phyloP scores from a whole-genome alignment of 768 basidiomycete genomes.

The Trametes sanguinea region DNA sequence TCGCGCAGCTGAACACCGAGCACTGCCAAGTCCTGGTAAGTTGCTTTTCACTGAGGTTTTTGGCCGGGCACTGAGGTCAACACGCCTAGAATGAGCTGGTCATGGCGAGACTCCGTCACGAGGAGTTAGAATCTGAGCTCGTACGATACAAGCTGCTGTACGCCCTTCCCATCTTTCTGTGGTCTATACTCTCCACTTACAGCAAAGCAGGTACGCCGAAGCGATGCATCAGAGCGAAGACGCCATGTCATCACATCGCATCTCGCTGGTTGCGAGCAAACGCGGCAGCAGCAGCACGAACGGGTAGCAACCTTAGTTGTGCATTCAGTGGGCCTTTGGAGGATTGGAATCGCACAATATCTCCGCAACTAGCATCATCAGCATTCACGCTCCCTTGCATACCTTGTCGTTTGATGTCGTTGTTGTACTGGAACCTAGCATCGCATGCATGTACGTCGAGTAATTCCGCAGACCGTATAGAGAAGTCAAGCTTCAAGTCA shows the following conservation, averaged over 20 bases:
- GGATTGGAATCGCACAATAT: neutral
- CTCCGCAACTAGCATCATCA: neutral
- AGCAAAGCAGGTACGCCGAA: slow-evolving; percentile 51
- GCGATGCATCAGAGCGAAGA: slow-evolving; percentile 55
- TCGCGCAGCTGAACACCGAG: slow-evolving; percentile 80
- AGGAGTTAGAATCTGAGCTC: slow-evolving; percentile 91
- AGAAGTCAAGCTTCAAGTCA: no score
- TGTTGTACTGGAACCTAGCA: slow-evolving; percentile 16
- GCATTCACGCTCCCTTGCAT: neutral
- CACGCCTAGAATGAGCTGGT: slow-evolving; percentile 80
- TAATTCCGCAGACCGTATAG: slow-evolving; percentile 5
- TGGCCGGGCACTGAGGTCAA: neutral
- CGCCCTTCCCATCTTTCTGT: slow-evolving; percentile 33
- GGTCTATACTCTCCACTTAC: neutral
- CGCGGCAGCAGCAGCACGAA: slow-evolving; percentile 31
- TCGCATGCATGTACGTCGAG: slow-evolving; percentile 20
- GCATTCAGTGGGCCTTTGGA: neutral
- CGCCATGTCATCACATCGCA: slow-evolving; percentile 45
- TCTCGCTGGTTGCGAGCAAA: slow-evolving; percentile 36
- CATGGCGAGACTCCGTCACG: slow-evolving; percentile 81
- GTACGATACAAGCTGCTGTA: slow-evolving; percentile 93
- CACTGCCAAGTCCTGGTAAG: slow-evolving; percentile 74
- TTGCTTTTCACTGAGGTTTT: neutral
- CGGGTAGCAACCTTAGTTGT: neutral
- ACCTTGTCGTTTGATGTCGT: slow-evolving; percentile 7